Conservation (phyloP, 2,329 filamentous ascomycete genomes). For the Grosmannia clavigera region DNA sequence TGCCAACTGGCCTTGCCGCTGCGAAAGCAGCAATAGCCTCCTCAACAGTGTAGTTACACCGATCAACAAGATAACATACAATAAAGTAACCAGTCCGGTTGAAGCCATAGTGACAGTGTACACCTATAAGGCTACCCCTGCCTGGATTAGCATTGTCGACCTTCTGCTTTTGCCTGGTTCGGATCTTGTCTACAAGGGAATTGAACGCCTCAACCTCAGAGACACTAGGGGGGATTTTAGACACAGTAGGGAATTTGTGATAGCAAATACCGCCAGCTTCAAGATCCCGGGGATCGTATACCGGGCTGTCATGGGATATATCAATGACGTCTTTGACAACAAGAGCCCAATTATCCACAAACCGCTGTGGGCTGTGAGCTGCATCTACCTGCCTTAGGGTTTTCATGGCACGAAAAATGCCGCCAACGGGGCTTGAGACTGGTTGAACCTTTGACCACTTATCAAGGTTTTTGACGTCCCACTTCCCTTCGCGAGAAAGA, state of each 20-base stretch:
- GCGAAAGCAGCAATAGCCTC: slow-evolving; percentile 73
- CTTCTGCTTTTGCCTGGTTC: slow-evolving; percentile 17
- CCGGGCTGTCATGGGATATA: slow-evolving; percentile 80
- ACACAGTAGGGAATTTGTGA: slow-evolving; percentile 83
- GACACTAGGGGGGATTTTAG: slow-evolving; percentile 67
- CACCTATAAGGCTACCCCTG: slow-evolving; percentile 42
- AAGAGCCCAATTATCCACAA: slow-evolving; percentile 54
- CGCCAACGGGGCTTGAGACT: slow-evolving; percentile 66
- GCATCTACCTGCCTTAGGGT: slow-evolving; percentile 85
- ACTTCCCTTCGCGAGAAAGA: slow-evolving; percentile 81
- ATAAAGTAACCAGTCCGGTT: slow-evolving; percentile 90
- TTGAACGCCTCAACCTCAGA: slow-evolving; percentile 43
- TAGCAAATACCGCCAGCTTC: slow-evolving; percentile 57
- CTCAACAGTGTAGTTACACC: slow-evolving; percentile 56
- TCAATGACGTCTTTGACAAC: slow-evolving; percentile 70
- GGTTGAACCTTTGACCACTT: slow-evolving; percentile 79
- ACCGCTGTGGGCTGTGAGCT: slow-evolving; percentile 60
- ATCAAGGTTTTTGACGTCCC: slow-evolving; percentile 91
- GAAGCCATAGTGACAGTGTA: slow-evolving; percentile 94
- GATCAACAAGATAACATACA: slow-evolving; percentile 80
- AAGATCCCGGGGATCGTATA: slow-evolving; percentile 68
- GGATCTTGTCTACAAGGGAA: slow-evolving; percentile 44
- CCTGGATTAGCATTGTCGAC: slow-evolving; percentile 16
- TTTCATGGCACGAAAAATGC: slow-evolving; percentile 80
- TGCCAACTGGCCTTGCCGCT: slow-evolving; percentile 61